Conservation (phyloP, 768 basidiomycete species). For the Amanita brunnescens region DNA sequence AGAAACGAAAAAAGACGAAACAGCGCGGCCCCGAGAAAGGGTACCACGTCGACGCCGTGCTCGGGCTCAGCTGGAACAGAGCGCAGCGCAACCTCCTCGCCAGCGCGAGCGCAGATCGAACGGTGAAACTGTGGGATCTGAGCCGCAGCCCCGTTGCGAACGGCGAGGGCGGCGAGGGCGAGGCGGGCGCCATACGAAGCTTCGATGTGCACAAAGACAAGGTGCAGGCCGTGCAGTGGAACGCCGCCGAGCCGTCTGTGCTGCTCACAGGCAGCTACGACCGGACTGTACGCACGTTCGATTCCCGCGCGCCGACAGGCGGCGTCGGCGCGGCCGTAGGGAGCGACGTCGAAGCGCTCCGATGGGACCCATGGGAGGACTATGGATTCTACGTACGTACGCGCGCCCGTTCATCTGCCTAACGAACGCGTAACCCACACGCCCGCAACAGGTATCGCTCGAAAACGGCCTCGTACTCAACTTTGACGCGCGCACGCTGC, state of each 20-base stretch:
- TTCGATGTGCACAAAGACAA: constrained; percentile 88
- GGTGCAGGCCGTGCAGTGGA: constrained; percentile 96
- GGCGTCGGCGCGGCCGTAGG: constrained; percentile 82
- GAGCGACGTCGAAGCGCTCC: constrained; percentile 86
- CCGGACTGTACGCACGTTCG: constrained; percentile 90
- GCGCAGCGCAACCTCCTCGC: constrained; percentile 85
- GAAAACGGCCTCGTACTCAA: constrained; percentile 93
- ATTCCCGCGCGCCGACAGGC: constrained; percentile 73
- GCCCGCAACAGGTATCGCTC: constrained; percentile 61
- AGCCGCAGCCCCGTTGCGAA: constrained; percentile 49
- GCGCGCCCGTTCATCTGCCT: neutral
- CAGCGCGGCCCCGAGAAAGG: constrained; percentile 49
- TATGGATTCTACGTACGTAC: constrained; percentile 77
- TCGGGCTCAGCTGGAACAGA: constrained; percentile 90
- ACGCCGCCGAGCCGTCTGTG: constrained; percentile 78
- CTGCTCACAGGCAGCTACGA: constrained; percentile 92
- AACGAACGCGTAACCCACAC: constrained; percentile 3
- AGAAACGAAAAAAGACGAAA: constrained; percentile 86
- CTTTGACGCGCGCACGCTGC: constrained; percentile 81
- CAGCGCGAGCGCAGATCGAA: constrained; percentile 87
- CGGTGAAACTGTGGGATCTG: constrained; percentile 97
- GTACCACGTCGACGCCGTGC: constrained; percentile 90
- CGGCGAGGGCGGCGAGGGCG: constrained; percentile 25
- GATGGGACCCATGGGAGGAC: constrained; percentile 95
- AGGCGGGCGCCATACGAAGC: constrained; percentile 70